phyloP scores from a whole-genome alignment of 495 filamentous ascomycete species.

The Penicillium desertorum region DNA sequence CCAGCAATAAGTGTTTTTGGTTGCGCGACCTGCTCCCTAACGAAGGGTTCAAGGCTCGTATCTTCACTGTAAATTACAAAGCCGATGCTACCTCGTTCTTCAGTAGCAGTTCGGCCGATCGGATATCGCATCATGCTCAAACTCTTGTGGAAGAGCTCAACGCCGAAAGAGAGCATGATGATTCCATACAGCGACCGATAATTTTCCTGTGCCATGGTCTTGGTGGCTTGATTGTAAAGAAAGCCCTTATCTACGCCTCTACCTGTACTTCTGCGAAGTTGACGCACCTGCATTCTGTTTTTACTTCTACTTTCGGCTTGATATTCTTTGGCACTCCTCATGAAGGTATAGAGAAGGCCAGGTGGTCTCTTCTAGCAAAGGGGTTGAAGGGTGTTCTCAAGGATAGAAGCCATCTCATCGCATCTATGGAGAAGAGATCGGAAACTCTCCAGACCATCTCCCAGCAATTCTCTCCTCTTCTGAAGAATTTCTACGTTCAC shows the following conservation, averaged over 20 bases:
- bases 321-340: constrained; percentile 15
- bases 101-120: constrained; percentile 17
- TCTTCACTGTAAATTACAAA: constrained; percentile 20
- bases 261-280: constrained; percentile 9
- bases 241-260: constrained; percentile 15
- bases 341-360: constrained; percentile 5
- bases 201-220: constrained; percentile 22
- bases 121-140: constrained; percentile 18
- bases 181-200: constrained; percentile 16
- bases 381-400: constrained; percentile 4
- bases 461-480: constrained; percentile 4
- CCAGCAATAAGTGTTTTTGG: constrained; percentile 13
- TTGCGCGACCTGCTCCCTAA: constrained; percentile 21
- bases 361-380: constrained; percentile 4
- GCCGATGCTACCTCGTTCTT: constrained; percentile 16
- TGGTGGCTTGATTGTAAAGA: constrained; percentile 20
- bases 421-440: constrained; percentile 3
- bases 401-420: constrained; percentile 5
- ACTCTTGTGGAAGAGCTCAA: constrained; percentile 16
- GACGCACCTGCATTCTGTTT: constrained; percentile 15
- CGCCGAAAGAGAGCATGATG: constrained; percentile 12
- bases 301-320: constrained; percentile 17
- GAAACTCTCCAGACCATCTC: constrained; percentile 1
- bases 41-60: constrained; percentile 9
- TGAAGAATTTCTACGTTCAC: constrained; percentile 2